Percentiles rank a stretch among this genome's conserved stretches.
Conservation (phyloP, 108 stramenopile species). For the Pseudonitzschia pungens region DNA sequence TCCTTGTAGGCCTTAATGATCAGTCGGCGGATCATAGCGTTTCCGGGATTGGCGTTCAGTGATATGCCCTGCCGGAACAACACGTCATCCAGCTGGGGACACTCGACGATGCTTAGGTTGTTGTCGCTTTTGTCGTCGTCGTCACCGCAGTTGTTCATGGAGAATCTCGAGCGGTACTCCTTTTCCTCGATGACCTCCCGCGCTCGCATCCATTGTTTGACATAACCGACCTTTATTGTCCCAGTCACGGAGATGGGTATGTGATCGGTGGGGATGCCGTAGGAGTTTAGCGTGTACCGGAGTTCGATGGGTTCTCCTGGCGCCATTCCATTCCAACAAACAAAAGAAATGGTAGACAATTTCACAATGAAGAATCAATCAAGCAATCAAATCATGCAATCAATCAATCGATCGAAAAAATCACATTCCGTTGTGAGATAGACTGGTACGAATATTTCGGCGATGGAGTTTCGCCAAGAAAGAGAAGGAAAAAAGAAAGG, state of each 20-base stretch:
- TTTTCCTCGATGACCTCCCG: background rate
- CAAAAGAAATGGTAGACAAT: too few relatives aligned
- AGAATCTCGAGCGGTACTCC: too few relatives aligned
- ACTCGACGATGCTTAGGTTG: background rate
- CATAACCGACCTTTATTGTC: conserved; percentile 16
- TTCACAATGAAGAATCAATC: too few relatives aligned
- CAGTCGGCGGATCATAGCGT: background rate
- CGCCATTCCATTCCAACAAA: background rate
- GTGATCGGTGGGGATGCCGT: conserved; percentile 23
- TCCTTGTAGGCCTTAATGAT: background rate
- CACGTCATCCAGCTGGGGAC: background rate
- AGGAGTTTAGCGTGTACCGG: conserved; percentile 11
- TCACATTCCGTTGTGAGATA: too few relatives aligned
- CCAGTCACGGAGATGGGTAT: conserved; percentile 18
- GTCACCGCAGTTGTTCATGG: background rate
- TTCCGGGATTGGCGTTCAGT: conserved; percentile 1
- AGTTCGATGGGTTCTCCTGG: conserved; percentile 16
- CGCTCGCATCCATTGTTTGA: conserved; percentile 24
- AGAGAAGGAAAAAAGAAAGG: too few relatives aligned
- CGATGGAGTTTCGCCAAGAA: too few relatives aligned
- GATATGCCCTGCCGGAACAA: conserved; percentile 6
- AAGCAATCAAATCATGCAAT: background rate
- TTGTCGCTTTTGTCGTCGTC: background rate
- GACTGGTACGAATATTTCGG: background rate
- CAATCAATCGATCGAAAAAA: too few relatives aligned